Base-by-base conservation (phyloP, 2,329 filamentous ascomycete genomes). In the Nemania sp. region DNA sequence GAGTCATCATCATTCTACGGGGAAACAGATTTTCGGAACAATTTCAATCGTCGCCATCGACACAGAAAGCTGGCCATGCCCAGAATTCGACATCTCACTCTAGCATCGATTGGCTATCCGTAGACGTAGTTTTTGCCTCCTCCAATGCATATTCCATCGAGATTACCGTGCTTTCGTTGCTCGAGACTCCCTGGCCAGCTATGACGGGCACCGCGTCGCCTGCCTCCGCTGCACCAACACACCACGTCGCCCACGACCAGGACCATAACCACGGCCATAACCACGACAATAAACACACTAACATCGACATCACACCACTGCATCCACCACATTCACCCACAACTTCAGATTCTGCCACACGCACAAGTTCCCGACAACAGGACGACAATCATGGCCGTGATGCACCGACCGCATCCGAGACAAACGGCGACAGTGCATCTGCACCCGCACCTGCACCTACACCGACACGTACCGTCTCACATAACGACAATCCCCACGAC, bases 171-270 rank as follows among this genome's bases (percentile, higher is more conserved):
- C 74, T 70, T 69, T 70, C 68, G 71, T 72, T 72, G 71, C 71
- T 70, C 70, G 63, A 65, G 64, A 63, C 62, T 72, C 66, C 71
- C 70, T 68, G 67, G 69, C 68, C 66, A 75, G 81, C 74, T 77
- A 84, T 84, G 81, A 80, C 77, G 73, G 76, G 77, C 75, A 81
- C 73, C 80, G 81, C 80, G 80, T 83, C 79, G 73, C 73, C 76
- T 73, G 72, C 72, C 68, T 45, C 52, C 40, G 74, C 52, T 55
- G 74, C 73, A 67, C 70, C 71, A 66, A 66, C 70, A 70, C 67
- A 70, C 63, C 47, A 66, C 51, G 54, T 64, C 58, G 61, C 23
- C 55, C 47, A 42, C 37, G 19, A n/a, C n/a, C n/a, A n/a, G n/a
- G n/a, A n/a, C n/a, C n/a, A n/a, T n/a, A n/a, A n/a, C n/a, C n/a